phyloP scores from a whole-genome alignment of 2,329 filamentous ascomycete genomes.

The Cytospora chrysosperma region DNA sequence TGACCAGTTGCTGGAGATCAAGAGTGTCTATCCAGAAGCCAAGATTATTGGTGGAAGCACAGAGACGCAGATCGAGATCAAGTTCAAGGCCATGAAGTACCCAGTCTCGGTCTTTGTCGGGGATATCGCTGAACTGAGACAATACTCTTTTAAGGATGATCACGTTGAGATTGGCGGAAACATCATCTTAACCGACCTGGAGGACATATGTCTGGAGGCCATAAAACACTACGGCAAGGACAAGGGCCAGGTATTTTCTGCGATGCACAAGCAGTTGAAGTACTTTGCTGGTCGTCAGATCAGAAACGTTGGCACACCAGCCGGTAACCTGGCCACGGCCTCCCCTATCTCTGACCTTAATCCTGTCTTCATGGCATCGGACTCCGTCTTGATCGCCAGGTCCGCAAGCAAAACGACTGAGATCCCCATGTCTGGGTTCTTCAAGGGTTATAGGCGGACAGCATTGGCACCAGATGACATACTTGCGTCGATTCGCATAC shows the following conservation, averaged over 20 bases:
- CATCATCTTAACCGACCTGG: slow-evolving; percentile 86
- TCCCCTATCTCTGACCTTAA: slow-evolving; percentile 97
- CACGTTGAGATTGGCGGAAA: slow-evolving; percentile 92
- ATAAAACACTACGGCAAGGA: slow-evolving; percentile 72
- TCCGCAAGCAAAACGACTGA: slow-evolving; percentile 71
- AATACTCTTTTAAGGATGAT: slow-evolving; percentile 76
- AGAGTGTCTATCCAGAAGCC: slow-evolving; percentile 76
- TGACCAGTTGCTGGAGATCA: slow-evolving; percentile 87
- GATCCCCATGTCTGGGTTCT: slow-evolving; percentile 91
- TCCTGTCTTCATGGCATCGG: slow-evolving; percentile 85
- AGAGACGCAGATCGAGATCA: slow-evolving; percentile 97
- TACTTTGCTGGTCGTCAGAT: slow-evolving; percentile 97
- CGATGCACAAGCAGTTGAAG: slow-evolving; percentile 88
- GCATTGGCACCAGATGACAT: slow-evolving; percentile 78
- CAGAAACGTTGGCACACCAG: slow-evolving; percentile 94
- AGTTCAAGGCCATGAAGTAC: slow-evolving; percentile 94
- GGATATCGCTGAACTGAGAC: slow-evolving; percentile 84
- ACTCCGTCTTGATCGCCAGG: slow-evolving; percentile 78
- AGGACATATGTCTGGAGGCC: slow-evolving; percentile 78
- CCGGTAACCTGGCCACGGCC: slow-evolving; percentile 90
- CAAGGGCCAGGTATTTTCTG: slow-evolving; percentile 78
- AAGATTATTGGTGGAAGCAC: slow-evolving; percentile 96
- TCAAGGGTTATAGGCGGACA: slow-evolving; percentile 86
- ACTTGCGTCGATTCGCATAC: slow-evolving; percentile 84
- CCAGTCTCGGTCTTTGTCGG: slow-evolving; percentile 88